A percentile compares a stretch with the other conserved stretches of the same genome.
These are phyloP conservation scores for Saturnispora bothae DNA, from an alignment of 805 yeast genomes.

Conservation along the genomic window DNA sequence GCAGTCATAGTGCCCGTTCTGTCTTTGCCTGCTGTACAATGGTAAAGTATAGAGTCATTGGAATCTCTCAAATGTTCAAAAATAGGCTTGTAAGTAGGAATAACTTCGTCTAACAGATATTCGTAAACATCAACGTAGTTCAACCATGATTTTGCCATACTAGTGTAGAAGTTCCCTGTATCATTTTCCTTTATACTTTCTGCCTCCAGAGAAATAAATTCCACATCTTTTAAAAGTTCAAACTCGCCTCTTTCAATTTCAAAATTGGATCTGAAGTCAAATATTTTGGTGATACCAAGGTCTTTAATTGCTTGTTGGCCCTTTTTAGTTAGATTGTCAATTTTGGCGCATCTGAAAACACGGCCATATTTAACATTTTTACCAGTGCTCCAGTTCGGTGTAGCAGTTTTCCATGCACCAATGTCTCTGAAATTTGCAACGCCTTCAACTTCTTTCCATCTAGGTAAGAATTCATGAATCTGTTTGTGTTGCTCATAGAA, in stretches of 20 bases:
- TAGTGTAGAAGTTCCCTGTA: not conserved
- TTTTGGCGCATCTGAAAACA: constrained; percentile 55
- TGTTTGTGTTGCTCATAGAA: constrained; percentile 31
- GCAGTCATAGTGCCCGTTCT: constrained; percentile 70
- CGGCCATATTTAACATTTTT: constrained; percentile 41
- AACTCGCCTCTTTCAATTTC: constrained; percentile 41
- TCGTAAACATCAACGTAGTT: constrained; percentile 57
- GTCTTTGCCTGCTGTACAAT: constrained; percentile 84
- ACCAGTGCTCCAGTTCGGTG: constrained; percentile 17
- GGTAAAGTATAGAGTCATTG: constrained; percentile 48
- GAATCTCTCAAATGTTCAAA: constrained; percentile 47
- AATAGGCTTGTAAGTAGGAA: constrained; percentile 36
- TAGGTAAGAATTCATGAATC: constrained; percentile 30
- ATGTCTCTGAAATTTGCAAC: constrained; percentile 66
- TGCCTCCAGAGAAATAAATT: not conserved
- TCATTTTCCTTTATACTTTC: not conserved
- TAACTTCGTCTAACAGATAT: constrained; percentile 44
- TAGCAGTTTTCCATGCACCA: constrained; percentile 58
- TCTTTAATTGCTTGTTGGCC: constrained; percentile 36
- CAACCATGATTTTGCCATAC: constrained; percentile 46
- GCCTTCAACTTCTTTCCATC: constrained; percentile 60
- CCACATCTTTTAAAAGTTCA: not conserved
- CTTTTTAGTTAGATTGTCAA: constrained; percentile 37
- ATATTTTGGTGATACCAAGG: constrained; percentile 43
- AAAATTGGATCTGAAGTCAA: constrained; percentile 55